A percentile compares a stretch with the other conserved stretches of the same genome.
Conservation (phyloP, 441 rosid species). For the Metrosideros polymorpha region DNA sequence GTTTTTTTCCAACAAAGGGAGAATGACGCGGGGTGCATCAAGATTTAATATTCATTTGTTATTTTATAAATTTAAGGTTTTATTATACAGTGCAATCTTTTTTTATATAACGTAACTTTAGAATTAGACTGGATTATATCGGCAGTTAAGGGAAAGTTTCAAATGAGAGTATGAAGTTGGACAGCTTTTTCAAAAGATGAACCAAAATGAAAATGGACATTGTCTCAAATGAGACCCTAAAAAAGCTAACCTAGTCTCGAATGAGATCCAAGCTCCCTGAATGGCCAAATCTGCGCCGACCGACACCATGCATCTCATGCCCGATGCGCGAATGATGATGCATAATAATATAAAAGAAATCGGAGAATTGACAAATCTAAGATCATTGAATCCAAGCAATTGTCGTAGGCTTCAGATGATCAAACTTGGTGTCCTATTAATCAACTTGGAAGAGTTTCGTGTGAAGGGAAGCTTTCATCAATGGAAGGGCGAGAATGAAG, state of each 20-base stretch:
- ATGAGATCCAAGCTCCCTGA: background rate
- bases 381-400: background rate
- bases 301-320: background rate
- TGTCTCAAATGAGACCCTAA: background rate
- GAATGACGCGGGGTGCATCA: accelerated
- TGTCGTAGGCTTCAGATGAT: background rate
- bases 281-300: background rate
- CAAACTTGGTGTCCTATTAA: background rate
- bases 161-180: background rate
- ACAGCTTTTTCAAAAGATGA: background rate
- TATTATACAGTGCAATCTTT: background rate
- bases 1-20: too few relatives aligned
- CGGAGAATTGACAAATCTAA: background rate
- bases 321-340: background rate
- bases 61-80: accelerated
- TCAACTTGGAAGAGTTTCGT: background rate
- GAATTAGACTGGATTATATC: background rate
- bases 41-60: background rate
- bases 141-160: background rate
- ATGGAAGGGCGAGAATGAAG: background rate
- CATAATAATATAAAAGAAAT: background rate
- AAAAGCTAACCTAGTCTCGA: background rate
- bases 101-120: background rate
- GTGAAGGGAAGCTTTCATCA: background rate
- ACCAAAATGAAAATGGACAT: background rate